Evolutionary conservation across 2,329 filamentous ascomycete species (phyloP), one percentile per base, ranked within the genome.

Genomic region (Penicillium griseofulvum): DNA sequence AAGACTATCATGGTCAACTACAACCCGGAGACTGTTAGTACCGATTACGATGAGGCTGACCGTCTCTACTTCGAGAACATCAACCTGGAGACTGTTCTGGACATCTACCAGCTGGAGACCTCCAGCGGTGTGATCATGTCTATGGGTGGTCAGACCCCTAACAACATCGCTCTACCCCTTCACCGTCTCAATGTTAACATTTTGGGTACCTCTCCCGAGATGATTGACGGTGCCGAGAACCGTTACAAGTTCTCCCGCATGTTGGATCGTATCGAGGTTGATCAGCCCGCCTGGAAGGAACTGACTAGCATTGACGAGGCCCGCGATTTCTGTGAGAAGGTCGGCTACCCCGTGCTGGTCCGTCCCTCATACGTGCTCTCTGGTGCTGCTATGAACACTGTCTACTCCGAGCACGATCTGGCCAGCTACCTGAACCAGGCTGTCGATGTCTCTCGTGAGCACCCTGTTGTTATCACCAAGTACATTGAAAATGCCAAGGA

Each of bases 401-500:
- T 97, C 34, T 97, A 97, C 79, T 97, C 93, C 0, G 87, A 95
- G 78, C 89, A 93, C 71, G 94, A 97, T 71, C 80, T 99, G 55
- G 89, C 90, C 66, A 87, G 82, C 68, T 97, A 95, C 75, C 81
- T 99, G 42, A 85, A 89, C 62, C 93, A 97, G 76, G 94, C 94
- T 51, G 90, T 85, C 7, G 92, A 96, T 62, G 94, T 99, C 44
- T 97, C 94, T 6, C 87, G 90, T 59, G 93, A 97, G 59, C 90
- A 97, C 73, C 94, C 94, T 0, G 94, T 99, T 11, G 94, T 99
- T 58, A 97, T 99, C 69, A 97, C 93, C 58, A 99, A 99, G 79
- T 99, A 97, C 78, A 97, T 99, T 64, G 94, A 99, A 80, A 94
- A 96, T 64, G 94, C 94, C 62, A 97, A 99, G 81, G 94, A 99